Evolutionary conservation across 768 basidiomycete species (phyloP).

Genomic region (Dendrothele bispora): DNA sequence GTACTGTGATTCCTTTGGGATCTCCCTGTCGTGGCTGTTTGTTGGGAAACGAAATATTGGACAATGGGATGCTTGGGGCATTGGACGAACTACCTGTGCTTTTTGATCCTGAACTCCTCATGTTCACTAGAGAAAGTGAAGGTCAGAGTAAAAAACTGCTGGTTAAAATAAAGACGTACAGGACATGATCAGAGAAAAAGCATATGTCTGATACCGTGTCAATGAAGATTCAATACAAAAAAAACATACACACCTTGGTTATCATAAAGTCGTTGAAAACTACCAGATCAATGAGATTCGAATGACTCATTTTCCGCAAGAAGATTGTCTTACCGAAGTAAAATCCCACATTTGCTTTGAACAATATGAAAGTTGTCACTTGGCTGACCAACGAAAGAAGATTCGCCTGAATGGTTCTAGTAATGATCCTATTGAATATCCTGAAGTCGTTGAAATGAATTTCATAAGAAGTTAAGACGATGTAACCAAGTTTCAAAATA

Average conservation of each 20-base stretch:
- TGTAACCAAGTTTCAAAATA: too few species aligned
- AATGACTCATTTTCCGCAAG: neutral
- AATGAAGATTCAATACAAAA: neutral
- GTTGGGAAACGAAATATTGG: too few species aligned
- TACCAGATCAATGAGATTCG: neutral
- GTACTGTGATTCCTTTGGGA: too few species aligned
- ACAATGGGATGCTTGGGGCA: too few species aligned
- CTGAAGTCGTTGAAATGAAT: neutral
- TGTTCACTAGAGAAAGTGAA: too few species aligned
- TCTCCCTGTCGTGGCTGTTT: too few species aligned
- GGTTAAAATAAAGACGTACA: neutral
- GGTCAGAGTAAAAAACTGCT: too few species aligned
- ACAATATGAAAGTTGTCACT: constrained; percentile 7
- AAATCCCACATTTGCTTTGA: neutral
- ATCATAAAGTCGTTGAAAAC: constrained; percentile 8
- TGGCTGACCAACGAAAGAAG: constrained; percentile 1
- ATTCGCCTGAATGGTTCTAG: constrained; percentile 3
- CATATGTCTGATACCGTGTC: neutral
- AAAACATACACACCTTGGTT: neutral
- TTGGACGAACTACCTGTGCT: too few species aligned
- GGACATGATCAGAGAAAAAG: constrained; percentile 3
- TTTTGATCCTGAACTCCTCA: too few species aligned
- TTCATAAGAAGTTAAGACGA: neutral
- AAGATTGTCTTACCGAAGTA: constrained; percentile 5
- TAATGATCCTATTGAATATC: constrained; percentile 2